Conservation (phyloP, 768 basidiomycete species). For the Auricularia sp. region DNA sequence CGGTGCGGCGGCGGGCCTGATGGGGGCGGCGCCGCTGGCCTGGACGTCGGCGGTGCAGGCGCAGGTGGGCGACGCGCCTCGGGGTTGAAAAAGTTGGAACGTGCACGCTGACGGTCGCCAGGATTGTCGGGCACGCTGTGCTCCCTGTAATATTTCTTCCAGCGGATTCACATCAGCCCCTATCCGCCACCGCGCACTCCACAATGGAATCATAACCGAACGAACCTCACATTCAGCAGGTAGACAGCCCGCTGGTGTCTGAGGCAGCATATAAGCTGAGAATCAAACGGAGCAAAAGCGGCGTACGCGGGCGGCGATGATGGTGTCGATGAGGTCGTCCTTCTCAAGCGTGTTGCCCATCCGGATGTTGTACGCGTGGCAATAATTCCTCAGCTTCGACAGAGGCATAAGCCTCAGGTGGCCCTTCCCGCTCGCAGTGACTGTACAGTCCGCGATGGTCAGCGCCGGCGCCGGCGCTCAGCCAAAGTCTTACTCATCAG, state of each 20-base stretch:
- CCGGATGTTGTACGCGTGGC: slow-evolving; percentile 58
- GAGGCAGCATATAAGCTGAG: neutral
- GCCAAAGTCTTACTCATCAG: slow-evolving; percentile 42
- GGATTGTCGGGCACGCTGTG: neutral
- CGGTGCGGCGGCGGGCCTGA: neutral
- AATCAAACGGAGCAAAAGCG: neutral
- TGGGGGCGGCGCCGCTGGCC: neutral
- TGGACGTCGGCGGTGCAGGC: neutral
- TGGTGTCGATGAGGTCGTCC: slow-evolving; percentile 63
- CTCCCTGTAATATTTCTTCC: neutral
- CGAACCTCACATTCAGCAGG: slow-evolving; percentile 3
- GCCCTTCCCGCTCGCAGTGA: slow-evolving; percentile 55
- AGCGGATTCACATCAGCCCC: no score
- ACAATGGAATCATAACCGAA: neutral
- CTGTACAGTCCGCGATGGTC: slow-evolving; percentile 25
- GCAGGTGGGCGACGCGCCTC: neutral
- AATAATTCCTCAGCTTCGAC: slow-evolving; percentile 57
- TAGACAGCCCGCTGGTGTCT: slow-evolving; percentile 3
- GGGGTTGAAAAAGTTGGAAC: neutral
- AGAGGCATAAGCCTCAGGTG: slow-evolving; percentile 49
- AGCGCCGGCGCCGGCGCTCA: slow-evolving; percentile 3
- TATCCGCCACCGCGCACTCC: neutral
- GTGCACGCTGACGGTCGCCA: neutral
- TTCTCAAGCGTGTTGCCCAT: slow-evolving; percentile 55
- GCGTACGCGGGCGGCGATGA: slow-evolving; percentile 42